Conservation (phyloP, 2,329 filamentous ascomycete genomes). For the Botrytis deweyae region DNA sequence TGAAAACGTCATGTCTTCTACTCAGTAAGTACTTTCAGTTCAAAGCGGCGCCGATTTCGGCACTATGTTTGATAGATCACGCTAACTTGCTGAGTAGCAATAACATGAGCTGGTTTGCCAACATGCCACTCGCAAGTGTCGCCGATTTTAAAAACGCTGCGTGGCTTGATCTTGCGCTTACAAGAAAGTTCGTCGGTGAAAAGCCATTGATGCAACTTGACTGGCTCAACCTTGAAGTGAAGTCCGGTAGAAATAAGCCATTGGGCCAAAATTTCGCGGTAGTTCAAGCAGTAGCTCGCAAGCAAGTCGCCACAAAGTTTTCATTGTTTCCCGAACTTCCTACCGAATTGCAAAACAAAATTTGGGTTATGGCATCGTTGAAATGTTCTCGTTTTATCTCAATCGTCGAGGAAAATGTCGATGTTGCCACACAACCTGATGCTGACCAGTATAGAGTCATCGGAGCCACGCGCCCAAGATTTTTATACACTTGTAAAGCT, state of each 20-base stretch:
- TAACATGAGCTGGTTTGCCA: not conserved
- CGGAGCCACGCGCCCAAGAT: not conserved
- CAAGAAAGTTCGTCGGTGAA: not conserved
- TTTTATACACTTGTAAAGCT: not conserved
- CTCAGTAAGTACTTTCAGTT: not conserved
- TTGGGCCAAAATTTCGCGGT: not conserved
- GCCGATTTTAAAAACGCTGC: not conserved
- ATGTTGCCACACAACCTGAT: not conserved
- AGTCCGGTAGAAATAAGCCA: not conserved
- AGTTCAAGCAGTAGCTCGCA: not conserved
- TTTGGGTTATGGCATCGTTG: not conserved
- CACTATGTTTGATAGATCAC: not conserved
- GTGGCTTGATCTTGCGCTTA: conserved; percentile 7
- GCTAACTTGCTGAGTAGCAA: not conserved
- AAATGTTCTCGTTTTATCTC: not conserved
- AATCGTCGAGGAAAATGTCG: conserved; percentile 1
- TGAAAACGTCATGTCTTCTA: not conserved
- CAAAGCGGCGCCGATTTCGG: not conserved
- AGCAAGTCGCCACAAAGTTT: not conserved
- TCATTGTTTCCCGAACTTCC: not conserved
- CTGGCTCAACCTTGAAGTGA: conserved; percentile 5
- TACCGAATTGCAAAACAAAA: not conserved
- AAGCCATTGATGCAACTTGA: not conserved
- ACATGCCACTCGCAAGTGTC: not conserved
- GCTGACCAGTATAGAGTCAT: not conserved